phyloP scores from a whole-genome alignment of 768 basidiomycete species.

The Rubroboletus satanas region DNA sequence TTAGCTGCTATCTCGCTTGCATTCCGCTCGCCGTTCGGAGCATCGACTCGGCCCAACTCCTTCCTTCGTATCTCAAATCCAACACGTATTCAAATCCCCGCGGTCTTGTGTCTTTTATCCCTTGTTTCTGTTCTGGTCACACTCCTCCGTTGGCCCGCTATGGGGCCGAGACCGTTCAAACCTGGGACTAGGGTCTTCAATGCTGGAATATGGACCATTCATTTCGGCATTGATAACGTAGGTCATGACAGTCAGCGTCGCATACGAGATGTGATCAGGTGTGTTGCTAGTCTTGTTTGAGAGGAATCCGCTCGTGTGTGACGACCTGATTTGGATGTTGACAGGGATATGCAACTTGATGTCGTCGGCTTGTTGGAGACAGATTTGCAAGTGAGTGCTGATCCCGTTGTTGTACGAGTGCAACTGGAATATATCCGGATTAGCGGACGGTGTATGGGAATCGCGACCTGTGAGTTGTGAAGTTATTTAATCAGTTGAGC shows the following conservation, averaged over 20 bases:
- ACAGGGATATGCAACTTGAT: constrained; percentile 79
- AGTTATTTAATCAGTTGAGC: neutral
- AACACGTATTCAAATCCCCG: constrained; percentile 30
- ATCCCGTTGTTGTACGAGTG: neutral
- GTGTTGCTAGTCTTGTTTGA: constrained; percentile 34
- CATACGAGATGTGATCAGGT: constrained; percentile 50
- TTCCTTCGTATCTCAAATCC: constrained; percentile 16
- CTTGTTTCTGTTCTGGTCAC: constrained; percentile 51
- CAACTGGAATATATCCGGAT: constrained; percentile 3
- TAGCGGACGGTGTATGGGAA: constrained; percentile 77
- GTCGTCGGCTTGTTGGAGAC: constrained; percentile 84
- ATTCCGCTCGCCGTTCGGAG: constrained; percentile 39
- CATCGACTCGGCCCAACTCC: neutral
- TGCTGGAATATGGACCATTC: constrained; percentile 88
- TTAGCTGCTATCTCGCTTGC: constrained; percentile 46
- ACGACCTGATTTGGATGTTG: neutral
- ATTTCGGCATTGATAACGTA: constrained; percentile 63
- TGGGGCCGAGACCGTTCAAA: constrained; percentile 54
- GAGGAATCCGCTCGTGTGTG: neutral
- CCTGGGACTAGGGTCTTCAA: constrained; percentile 65
- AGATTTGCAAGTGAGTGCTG: constrained; percentile 66
- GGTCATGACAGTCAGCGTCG: constrained; percentile 35
- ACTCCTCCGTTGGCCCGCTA: constrained; percentile 49
- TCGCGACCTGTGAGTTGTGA: constrained; percentile 63
- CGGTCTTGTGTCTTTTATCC: constrained; percentile 38